Conservation (phyloP, 1,139 yeast species). For the Candida sojae region DNA sequence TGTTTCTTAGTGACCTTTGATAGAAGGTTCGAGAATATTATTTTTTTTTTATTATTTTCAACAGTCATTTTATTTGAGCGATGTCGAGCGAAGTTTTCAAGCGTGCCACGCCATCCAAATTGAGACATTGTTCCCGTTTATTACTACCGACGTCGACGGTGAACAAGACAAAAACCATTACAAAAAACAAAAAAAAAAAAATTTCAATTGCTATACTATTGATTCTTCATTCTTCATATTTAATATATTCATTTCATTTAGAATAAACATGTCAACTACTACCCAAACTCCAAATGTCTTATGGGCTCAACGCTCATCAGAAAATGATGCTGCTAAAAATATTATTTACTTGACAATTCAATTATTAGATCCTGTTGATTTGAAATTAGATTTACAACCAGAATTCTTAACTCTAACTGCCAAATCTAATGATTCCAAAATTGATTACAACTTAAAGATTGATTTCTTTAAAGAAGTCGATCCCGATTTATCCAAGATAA, state of each 20-base stretch:
- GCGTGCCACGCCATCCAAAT: too few species aligned
- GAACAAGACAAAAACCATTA: too few species aligned
- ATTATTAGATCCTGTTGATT: conserved; percentile 68
- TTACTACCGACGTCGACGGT: too few species aligned
- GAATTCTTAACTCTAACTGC: conserved; percentile 60
- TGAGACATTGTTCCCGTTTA: too few species aligned
- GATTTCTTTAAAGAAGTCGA: conserved; percentile 77
- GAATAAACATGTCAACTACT: conserved; percentile 3
- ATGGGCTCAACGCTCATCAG: conserved; percentile 97
- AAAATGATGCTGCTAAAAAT: conserved; percentile 69
- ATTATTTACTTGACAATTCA: conserved; percentile 72
- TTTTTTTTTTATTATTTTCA: too few species aligned
- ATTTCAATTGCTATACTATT: too few species aligned
- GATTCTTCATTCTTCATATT: too few species aligned
- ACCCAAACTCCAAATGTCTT: conserved; percentile 46
- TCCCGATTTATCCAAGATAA: conserved; percentile 60
- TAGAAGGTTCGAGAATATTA: neutral
- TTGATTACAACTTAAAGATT: conserved; percentile 57
- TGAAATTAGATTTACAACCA: conserved; percentile 64
- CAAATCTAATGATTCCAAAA: conserved; percentile 45
- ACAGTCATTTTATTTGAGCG: too few species aligned
- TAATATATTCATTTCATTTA: neutral
- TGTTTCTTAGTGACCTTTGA: neutral
- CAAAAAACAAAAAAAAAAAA: too few species aligned
- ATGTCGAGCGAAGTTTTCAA: too few species aligned